Evolutionary conservation across 192 early-diverging fungal genomes (phyloP).

Genomic region (Bifiguratus adelaidae): DNA sequence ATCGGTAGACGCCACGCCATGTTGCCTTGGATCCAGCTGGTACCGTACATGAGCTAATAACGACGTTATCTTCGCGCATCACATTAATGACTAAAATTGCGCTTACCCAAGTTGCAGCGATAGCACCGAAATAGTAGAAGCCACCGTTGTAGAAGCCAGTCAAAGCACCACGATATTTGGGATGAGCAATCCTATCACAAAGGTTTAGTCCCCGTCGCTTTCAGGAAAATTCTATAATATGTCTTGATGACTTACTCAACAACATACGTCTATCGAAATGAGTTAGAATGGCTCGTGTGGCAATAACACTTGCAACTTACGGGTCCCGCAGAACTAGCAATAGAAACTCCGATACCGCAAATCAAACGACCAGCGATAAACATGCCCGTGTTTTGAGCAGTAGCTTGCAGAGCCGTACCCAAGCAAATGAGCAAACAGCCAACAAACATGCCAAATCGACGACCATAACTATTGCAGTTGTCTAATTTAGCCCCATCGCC

Average conservation of each 20-base stretch:
- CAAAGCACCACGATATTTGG: not conserved
- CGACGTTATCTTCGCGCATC: too few species aligned
- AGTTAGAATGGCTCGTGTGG: too few species aligned
- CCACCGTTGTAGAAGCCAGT: not conserved
- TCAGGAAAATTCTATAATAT: too few species aligned
- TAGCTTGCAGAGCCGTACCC: not conserved
- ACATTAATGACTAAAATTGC: too few species aligned
- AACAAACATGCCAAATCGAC: not conserved
- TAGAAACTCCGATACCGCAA: not conserved
- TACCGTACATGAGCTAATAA: too few species aligned
- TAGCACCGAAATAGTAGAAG: not conserved
- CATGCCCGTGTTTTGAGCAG: not conserved
- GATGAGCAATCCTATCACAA: too few species aligned
- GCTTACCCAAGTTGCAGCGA: not conserved
- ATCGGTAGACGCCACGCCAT: not conserved
- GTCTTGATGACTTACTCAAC: too few species aligned
- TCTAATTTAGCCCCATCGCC: too few species aligned
- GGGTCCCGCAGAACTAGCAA: not conserved
- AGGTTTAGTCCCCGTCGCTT: too few species aligned
- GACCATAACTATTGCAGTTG: not conserved
- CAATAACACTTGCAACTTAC: not conserved
- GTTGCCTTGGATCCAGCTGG: not conserved
- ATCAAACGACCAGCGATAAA: constrained; percentile 1
- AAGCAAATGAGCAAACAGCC: not conserved
- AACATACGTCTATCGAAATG: too few species aligned